Evolutionary conservation across 208 protist species (phyloP).

Genomic region (Wallacemonas rigidus): DNA sequence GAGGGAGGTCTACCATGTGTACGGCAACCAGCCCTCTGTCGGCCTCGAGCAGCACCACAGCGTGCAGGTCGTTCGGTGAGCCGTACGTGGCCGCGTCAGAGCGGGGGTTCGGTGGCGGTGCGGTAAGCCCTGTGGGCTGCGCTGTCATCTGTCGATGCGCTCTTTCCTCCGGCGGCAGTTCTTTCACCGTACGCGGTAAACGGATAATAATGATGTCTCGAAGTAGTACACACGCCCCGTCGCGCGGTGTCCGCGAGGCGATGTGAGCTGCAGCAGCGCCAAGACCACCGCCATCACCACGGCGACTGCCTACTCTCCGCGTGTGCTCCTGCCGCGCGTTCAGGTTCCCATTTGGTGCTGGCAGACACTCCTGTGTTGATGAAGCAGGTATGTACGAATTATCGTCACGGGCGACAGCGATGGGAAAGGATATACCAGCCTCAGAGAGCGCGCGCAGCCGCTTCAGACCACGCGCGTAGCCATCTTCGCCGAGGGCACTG

Average conservation of each 20-base stretch:
- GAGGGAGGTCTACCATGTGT: slow-evolving; percentile 14
- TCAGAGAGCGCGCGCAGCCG: neutral
- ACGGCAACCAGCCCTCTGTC: neutral
- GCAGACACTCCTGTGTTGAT: too few species aligned
- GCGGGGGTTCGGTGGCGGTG: neutral
- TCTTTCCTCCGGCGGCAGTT: neutral
- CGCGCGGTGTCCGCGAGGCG: too few species aligned
- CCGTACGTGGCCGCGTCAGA: neutral
- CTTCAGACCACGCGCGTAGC: slow-evolving; percentile 6
- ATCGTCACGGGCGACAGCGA: neutral
- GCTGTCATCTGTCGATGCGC: neutral
- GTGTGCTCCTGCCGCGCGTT: too few species aligned
- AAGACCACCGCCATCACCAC: neutral
- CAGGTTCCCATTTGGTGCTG: too few species aligned
- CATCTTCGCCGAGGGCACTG: neutral
- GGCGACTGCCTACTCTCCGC: too few species aligned
- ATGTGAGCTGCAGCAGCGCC: too few species aligned
- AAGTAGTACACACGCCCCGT: slow-evolving; percentile 2
- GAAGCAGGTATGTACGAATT: too few species aligned
- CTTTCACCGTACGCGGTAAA: slow-evolving; percentile 1
- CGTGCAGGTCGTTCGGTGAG: neutral
- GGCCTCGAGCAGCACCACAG: neutral
- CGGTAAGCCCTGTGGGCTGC: neutral
- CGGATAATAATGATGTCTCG: slow-evolving; percentile 16
- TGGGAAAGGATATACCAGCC: neutral